These are phyloP conservation scores for Aspergillus fructus DNA, from an alignment of 2,329 filamentous ascomycete species.

Conservation along the genomic window DNA sequence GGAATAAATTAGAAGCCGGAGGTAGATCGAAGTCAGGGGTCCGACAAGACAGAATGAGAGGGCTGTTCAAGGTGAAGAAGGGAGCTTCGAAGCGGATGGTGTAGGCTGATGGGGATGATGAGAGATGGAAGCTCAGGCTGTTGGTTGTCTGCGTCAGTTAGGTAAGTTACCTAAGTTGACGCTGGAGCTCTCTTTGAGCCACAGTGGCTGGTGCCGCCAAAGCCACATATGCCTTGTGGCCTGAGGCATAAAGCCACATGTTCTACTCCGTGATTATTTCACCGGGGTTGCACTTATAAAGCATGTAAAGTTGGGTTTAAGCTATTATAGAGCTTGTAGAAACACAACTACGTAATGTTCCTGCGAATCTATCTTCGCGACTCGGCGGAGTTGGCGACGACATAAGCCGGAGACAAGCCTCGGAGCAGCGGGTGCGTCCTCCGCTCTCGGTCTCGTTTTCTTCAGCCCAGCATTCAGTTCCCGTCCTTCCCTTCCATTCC, in stretches of 20 bases:
- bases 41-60: neutral
- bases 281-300: neutral
- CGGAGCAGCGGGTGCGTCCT: conserved; percentile 27
- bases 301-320: neutral
- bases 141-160: conserved; percentile 3
- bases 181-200: conserved; percentile 14
- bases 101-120: conserved; percentile 12
- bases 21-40: neutral
- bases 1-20: neutral
- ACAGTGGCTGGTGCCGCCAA: conserved; percentile 10
- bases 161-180: conserved; percentile 3
- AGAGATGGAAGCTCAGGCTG: conserved; percentile 9
- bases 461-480: conserved; percentile 21
- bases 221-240: conserved; percentile 7
- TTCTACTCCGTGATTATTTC: neutral
- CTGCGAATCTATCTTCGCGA: neutral
- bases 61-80: neutral
- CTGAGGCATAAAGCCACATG: conserved; percentile 15
- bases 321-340: neutral
- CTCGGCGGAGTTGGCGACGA: neutral
- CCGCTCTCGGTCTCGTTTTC: conserved; percentile 22
- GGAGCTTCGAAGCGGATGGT: conserved; percentile 1
- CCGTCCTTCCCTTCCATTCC: conserved; percentile 27
- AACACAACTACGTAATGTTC: neutral
- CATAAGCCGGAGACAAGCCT: conserved; percentile 27